phyloP scores from a whole-genome alignment of 2,329 filamentous ascomycete species.

The Penicillium freii region DNA sequence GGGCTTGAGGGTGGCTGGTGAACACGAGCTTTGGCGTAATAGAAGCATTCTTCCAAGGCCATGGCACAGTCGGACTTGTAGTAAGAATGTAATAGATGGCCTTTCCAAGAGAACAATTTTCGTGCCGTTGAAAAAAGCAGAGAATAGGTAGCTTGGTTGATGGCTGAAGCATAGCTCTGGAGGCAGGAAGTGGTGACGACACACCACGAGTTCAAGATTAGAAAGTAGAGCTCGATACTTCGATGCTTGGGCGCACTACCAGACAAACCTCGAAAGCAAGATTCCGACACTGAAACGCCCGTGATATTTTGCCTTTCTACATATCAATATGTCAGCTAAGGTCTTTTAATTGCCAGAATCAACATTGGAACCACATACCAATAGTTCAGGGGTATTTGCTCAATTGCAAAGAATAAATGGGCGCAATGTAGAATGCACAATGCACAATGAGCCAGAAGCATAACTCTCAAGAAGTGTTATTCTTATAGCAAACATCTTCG shows the following conservation, averaged over 20 bases:
- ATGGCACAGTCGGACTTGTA: not conserved
- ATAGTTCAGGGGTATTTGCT: not conserved
- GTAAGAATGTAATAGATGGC: not conserved
- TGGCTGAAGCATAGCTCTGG: not conserved
- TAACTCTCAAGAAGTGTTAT: constrained; percentile 14
- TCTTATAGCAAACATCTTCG: constrained; percentile 59
- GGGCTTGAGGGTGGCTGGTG: not conserved
- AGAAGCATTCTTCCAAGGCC: not conserved
- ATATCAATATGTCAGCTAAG: not conserved
- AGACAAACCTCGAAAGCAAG: not conserved
- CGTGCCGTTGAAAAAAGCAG: not conserved
- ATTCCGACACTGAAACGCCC: not conserved
- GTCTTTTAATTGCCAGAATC: not conserved
- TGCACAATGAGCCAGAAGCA: not conserved
- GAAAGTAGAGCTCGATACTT: not conserved
- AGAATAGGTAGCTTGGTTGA: not conserved
- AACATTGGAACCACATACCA: not conserved
- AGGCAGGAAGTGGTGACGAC: not conserved
- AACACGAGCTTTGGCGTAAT: not conserved
- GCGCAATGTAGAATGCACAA: not conserved
- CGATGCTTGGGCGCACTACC: not conserved
- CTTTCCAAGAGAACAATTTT: not conserved
- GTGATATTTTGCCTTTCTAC: not conserved
- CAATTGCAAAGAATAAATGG: not conserved
- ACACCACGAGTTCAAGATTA: not conserved